Evolutionary conservation across 768 basidiomycete genomes (phyloP).

Genomic region (Xanthoconium purpureum): DNA sequence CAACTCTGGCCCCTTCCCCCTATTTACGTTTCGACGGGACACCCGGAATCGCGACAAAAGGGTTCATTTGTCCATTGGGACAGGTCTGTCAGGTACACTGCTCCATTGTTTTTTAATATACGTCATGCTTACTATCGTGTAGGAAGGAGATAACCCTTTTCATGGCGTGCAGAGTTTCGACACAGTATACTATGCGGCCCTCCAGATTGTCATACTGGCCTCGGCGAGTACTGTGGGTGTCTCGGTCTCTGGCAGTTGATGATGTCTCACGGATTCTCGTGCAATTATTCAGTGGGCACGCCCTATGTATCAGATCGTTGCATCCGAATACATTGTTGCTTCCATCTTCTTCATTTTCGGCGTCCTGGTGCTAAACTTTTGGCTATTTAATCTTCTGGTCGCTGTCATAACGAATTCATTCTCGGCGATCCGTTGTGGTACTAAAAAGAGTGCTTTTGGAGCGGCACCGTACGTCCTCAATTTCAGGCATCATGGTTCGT

Average conservation of each 20-base stretch:
- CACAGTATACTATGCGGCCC: slow-evolving; percentile 74
- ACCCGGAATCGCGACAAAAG: slow-evolving; percentile 52
- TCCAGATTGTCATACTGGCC: slow-evolving; percentile 84
- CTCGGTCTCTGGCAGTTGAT: not conserved
- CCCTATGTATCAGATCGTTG: slow-evolving; percentile 86
- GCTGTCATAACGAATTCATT: slow-evolving; percentile 97
- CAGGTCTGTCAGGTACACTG: slow-evolving; percentile 70
- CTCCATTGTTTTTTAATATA: not conserved
- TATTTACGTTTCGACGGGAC: slow-evolving; percentile 42
- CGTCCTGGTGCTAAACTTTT: slow-evolving; percentile 86
- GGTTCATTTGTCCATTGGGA: slow-evolving; percentile 85
- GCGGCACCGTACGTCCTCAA: slow-evolving; percentile 41
- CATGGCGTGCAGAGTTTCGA: slow-evolving; percentile 77
- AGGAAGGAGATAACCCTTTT: slow-evolving; percentile 69
- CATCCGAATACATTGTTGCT: slow-evolving; percentile 83
- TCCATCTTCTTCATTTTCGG: slow-evolving; percentile 83
- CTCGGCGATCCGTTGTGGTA: slow-evolving; percentile 78
- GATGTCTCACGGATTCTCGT: not conserved
- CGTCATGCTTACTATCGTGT: not conserved
- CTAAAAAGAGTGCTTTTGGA: slow-evolving; percentile 89
- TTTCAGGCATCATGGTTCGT: not conserved
- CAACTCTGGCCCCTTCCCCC: slow-evolving; percentile 43
- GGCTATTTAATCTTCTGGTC: slow-evolving; percentile 90
- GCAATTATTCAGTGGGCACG: slow-evolving; percentile 55
- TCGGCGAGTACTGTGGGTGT: slow-evolving; percentile 70